A percentile compares a stretch with the other conserved stretches of the same genome.
Conservation (phyloP, 441 rosid species). For the Metrosideros polymorpha region DNA sequence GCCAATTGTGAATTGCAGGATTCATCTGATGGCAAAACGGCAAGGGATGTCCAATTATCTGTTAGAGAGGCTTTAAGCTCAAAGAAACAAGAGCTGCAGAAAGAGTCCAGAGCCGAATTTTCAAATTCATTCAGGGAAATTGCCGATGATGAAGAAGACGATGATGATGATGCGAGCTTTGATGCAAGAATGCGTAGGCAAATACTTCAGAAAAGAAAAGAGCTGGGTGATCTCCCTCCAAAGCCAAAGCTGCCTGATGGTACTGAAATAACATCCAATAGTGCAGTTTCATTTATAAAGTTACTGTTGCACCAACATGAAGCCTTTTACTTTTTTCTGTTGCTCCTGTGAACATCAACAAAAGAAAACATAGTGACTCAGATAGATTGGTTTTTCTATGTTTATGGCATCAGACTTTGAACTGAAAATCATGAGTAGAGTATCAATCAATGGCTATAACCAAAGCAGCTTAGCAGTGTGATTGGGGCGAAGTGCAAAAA, state of each 20-base stretch:
- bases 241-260: constrained; percentile 41
- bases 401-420: background rate
- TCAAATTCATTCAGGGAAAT: constrained; percentile 23
- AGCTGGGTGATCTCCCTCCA: constrained; percentile 48
- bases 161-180: constrained; percentile 59
- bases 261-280: constrained; percentile 3
- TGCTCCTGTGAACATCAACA: background rate
- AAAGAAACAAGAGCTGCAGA: constrained; percentile 42
- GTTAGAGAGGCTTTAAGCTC: constrained; percentile 68
- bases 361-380: background rate
- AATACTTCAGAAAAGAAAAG: constrained; percentile 55
- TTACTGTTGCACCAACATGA: background rate
- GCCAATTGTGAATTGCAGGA: constrained; percentile 31
- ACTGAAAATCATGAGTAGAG: background rate
- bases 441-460: background rate
- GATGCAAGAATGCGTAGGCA: constrained; percentile 80
- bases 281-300: background rate
- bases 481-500: background rate
- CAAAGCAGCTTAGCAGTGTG: background rate
- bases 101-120: constrained; percentile 30
- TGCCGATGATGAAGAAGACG: constrained; percentile 28
- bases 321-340: background rate
- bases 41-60: constrained; percentile 49
- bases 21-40: constrained; percentile 32
- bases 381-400: background rate